Base-by-base conservation (phyloP, 2,329 filamentous ascomycete genomes). In the Colletotrichum gigasporum region DNA sequence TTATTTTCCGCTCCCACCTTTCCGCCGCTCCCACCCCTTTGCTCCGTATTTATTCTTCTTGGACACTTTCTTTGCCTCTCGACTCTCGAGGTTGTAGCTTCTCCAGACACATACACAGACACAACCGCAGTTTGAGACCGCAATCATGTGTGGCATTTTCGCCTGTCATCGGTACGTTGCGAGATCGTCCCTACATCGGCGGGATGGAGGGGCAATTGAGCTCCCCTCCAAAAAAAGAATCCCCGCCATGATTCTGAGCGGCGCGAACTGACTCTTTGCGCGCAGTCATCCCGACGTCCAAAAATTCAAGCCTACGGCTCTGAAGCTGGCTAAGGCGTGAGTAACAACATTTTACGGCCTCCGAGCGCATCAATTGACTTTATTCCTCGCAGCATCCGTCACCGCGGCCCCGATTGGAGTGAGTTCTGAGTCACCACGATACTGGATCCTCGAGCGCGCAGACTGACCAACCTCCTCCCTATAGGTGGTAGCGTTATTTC, bases 341-440 rank as follows among this genome's bases (percentile, higher is more conserved):
- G 92, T 87, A 50, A 56, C 47, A 14, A 52, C 35, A 30, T 22
- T 51, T n/a, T 58, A 45, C 48, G 26, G 56, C 22, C 35, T 48
- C 6, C 26, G 44, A 47, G 44, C 41, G 57, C 65, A 68, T 70
- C 70, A 77, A 78, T 78, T 80, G 76, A 82, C 83, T 70, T 70
- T 69, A 61, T 64, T 68, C 16, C 73, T 69, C 71, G 72, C 78
- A 96, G 93, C 77, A 88, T 97, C 76, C 94, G 96, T 73, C 96
- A 99, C 82, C 91, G 96, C 80, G 96, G 96, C 72, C 96, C 96
- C 74, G 96, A 99, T 85, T 99, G 96, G 96, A 97, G 93, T 96
- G 84, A 91, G 92, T 88, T 73, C 67, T 69, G 58, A 66, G 67
- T 62, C 51, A 68, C 68, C 35, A 24, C 56, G 35, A 64, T 14